Base-by-base conservation (phyloP, 805 yeast species). In the Teunomyces atbi region DNA sequence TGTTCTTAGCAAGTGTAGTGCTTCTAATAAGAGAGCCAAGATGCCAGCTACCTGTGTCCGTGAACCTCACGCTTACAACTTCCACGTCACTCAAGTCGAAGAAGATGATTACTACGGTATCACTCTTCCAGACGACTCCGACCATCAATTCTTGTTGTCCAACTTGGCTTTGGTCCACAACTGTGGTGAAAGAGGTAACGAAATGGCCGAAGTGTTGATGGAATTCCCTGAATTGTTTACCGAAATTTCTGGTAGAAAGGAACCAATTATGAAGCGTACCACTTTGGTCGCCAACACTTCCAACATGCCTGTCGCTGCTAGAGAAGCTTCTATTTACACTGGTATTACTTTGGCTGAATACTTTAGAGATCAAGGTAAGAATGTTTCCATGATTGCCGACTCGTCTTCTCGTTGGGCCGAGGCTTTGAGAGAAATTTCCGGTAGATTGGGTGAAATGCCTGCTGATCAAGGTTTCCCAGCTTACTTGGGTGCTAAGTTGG, bases 391-490 rank as follows among this genome's bases (percentile, higher is more conserved):
- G 98, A 94, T 94, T 86, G 99, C 99, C 50, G 99, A 94, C 71
- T 94, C 99, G 5, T 92, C 98, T 28, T 91, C 97, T 27, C 91
- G 99, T 80, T 94, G 99, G 99, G 99, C 99, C 38, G 99, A 94
- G 78, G 99, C 99, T 52, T 81, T 94, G 68, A 91, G 99, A 85
- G 99, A 94, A 81, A 86, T 94, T 69, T 91, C 98, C 44, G 99
- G 99, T 82, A 96, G 99, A 82, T 79, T 94, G 69, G 99, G 99
- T 75, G 99, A 94, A 79, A 94, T 94, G 99, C 99, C 99, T 67
- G 99, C 99, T 52, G 99, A 94, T 75, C 99, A 95, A 79, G 99
- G 99, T 79, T 94, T 91, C 94, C 99, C 99, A 51, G 99, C 99
- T 44, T 94, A 94, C 69, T 79, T 94, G 69, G 99, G 99, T 77